Base-by-base conservation (phyloP, 2,329 filamentous ascomycete genomes). In the Colletotrichum sp. region DNA sequence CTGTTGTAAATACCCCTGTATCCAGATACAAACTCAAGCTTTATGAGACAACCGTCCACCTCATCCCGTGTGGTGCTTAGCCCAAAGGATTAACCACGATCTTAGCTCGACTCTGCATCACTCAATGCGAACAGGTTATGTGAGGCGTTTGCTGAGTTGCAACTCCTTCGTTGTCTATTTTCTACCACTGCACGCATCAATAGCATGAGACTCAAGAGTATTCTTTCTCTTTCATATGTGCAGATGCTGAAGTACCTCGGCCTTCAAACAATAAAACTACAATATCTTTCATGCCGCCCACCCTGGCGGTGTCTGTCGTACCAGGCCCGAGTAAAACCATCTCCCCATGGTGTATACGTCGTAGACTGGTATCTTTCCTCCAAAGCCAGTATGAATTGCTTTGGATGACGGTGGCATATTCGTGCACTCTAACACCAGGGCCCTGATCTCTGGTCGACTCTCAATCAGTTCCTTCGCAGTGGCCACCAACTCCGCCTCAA, bases 301-400 rank as follows among this genome's bases (percentile, higher is more conserved):
- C 9, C 29, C 24, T 5, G n/a, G n/a, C 9, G 75, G 74, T 31
- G 69, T 71, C 36, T 61, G 72, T 31, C 76, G 76, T 4, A 77
- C 71, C 8, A 83, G 73, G 1, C 82, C 82, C 8, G 80, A 81
- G 63, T 84, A 83, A 51, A 83, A 82, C 81, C 82, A 84, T 12
- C 62, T 70, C 0, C 77, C 81, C 78, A 82, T 78, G 2, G 83
- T 83, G 55, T 79, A 82, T 6, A 84, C 80, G 74, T 85, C 83
- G 64, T 83, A 83, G 1, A 82, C 80, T 1, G 82, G 81, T 29
- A 81, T 57, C n/a, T 54, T 65, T 6, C 12, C n/a, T 1, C 77
- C 76, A 4, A 80, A 78, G 12, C 27, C 78, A 15, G 62, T n/a
- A n/a, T 81, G 80, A 29, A 84, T 81, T 1, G 78, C 76, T 58